Evolutionary conservation across 441 rosid species (phyloP).

Genomic region (Raphanus hybrid): DNA sequence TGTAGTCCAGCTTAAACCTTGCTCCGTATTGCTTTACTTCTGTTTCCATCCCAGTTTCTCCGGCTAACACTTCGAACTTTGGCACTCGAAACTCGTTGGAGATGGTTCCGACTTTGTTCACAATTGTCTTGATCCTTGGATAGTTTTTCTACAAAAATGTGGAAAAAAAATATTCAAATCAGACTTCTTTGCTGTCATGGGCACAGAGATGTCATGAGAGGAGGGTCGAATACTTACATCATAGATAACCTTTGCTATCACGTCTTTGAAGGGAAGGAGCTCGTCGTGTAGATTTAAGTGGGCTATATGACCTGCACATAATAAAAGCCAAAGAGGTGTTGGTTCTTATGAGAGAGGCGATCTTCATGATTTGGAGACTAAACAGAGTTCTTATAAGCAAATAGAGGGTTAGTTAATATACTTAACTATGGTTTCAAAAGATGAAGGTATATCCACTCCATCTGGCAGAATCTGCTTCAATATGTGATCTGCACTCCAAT

Average conservation of each 20-base stretch:
- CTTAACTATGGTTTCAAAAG: conserved; percentile 95
- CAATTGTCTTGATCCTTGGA: conserved; percentile 88
- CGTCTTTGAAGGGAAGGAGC: conserved; percentile 79
- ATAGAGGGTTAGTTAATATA: conserved; percentile 24
- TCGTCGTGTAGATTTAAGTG: conserved; percentile 90
- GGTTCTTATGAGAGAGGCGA: conserved; percentile 28
- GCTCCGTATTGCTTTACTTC: conserved; percentile 98
- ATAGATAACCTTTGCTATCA: conserved; percentile 87
- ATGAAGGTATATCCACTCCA: conserved; percentile 90
- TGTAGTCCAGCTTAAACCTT: conserved; percentile 84
- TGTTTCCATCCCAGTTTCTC: conserved; percentile 78
- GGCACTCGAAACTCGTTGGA: conserved; percentile 95
- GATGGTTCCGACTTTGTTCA: conserved; percentile 85
- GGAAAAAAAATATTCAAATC: background rate
- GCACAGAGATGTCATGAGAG: conserved; percentile 6
- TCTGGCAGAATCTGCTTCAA: conserved; percentile 87
- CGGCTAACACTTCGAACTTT: conserved; percentile 86
- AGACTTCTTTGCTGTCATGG: conserved; percentile 2
- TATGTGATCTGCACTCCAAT: conserved; percentile 89
- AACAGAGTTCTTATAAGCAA: conserved; percentile 3
- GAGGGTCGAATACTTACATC: conserved; percentile 62
- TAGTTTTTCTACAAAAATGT: conserved; percentile 71
- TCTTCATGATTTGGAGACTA: background rate
- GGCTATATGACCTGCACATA: conserved; percentile 83
- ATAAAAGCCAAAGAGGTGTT: conserved; percentile 21